Percentiles rank a stretch among this genome's conserved stretches.
Conservation (phyloP, 805 yeast species). For the Yamadazyma sp. region DNA sequence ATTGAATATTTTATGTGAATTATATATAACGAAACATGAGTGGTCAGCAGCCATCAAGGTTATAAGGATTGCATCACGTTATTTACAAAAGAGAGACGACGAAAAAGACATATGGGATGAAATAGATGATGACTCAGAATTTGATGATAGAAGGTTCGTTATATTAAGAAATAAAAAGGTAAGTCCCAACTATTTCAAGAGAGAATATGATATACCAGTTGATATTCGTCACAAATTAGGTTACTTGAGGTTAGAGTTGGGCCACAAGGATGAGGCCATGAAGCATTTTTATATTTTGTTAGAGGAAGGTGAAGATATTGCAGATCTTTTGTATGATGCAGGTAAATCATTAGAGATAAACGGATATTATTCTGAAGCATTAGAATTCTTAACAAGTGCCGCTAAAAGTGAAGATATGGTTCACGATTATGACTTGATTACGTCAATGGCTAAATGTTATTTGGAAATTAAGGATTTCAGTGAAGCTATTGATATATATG, state of each 20-base stretch:
- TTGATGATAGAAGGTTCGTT: conserved; percentile 60
- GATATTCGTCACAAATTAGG: conserved; percentile 87
- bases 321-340: conserved; percentile 74
- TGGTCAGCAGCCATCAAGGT: conserved; percentile 62
- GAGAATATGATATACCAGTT: conserved; percentile 60
- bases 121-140: conserved; percentile 69
- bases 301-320: conserved; percentile 57
- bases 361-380: conserved; percentile 73
- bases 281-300: conserved; percentile 62
- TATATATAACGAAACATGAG: conserved; percentile 67
- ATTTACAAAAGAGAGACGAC: conserved; percentile 69
- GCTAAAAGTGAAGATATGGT: conserved; percentile 29
- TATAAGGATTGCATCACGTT: conserved; percentile 71
- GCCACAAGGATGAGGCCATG: conserved; percentile 66
- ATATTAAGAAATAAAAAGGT: conserved; percentile 32
- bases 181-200: neutral
- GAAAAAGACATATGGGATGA: conserved; percentile 66
- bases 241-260: conserved; percentile 61
- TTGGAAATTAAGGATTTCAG: conserved; percentile 67
- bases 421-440: conserved; percentile 39
- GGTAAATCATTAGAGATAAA: conserved; percentile 70
- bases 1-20: conserved; percentile 76
- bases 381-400: conserved; percentile 59
- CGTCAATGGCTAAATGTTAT: conserved; percentile 72
- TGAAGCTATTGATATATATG: conserved; percentile 60